phyloP scores from a whole-genome alignment of 148 eudicot species.

The Heliosperma pusillum region DNA sequence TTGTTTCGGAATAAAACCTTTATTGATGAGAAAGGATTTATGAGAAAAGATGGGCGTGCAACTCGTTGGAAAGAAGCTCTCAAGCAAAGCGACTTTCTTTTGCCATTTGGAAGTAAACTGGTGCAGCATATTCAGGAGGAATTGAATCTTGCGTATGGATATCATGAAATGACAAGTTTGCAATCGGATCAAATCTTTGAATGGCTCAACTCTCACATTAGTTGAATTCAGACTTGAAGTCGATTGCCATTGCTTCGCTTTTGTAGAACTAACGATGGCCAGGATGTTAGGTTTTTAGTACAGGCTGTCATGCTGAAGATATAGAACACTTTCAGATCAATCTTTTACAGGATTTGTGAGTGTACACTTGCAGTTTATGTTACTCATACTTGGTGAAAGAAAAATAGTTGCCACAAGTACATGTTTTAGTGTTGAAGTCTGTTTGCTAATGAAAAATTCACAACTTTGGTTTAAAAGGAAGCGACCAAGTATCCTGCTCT shows the following conservation, averaged over 20 bases:
- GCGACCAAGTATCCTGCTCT: not conserved
- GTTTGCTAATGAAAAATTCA: too few relatives aligned
- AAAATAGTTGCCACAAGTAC: too few relatives aligned
- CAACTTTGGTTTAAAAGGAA: not conserved
- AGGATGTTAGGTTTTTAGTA: not conserved
- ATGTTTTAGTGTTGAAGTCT: too few relatives aligned
- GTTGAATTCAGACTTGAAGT: not conserved
- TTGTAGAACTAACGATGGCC: not conserved
- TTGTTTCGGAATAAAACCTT: conserved; percentile 52
- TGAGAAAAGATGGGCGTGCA: conserved; percentile 78
- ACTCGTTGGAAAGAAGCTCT: conserved; percentile 60
- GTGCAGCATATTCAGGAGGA: conserved; percentile 70
- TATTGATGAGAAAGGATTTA: conserved; percentile 53
- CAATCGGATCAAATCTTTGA: conserved; percentile 58
- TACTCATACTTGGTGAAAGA: not conserved
- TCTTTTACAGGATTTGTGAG: not conserved
- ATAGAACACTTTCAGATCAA: not conserved
- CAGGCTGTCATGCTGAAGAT: not conserved
- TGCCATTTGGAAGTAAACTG: conserved; percentile 36
- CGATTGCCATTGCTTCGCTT: not conserved
- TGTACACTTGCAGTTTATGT: not conserved
- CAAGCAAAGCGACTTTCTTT: conserved; percentile 39
- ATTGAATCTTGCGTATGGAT: conserved; percentile 83
- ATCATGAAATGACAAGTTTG: conserved; percentile 96
- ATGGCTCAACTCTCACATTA: conserved; percentile 67